Base-by-base conservation (phyloP, 1,284 basidiomycete species). In the Xerocomus amazonicus region DNA sequence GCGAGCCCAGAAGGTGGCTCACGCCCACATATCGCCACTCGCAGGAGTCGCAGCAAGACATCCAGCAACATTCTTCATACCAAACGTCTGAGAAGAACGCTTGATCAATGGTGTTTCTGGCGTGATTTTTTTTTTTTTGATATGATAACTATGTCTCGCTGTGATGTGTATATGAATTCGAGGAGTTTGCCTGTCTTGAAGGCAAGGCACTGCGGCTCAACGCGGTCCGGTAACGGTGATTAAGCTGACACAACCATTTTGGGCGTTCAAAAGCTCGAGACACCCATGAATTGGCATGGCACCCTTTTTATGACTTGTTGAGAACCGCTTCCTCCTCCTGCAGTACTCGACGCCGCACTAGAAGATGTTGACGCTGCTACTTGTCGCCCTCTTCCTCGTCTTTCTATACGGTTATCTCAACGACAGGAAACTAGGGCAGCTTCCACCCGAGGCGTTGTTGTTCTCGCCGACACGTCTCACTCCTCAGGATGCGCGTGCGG, bases 381-480 rank as follows among this genome's bases (percentile, higher is more conserved):
- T 41, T 29, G 39, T 28, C 8, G 3, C 29, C 9, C 27, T 41
- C 6, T 28, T 6, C 27, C 27, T 41, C 9, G 5, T 41, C 27
- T 29, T 60, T 49, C 45, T 80, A n/a, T 85, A 84, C 61, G 64
- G 77, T 19, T 61, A 67, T 35, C 52, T 68, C 44, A 83, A 84
- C 59, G 81, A 83, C 59, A 65, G 56, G 23, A 74, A 75, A 45
- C 65, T 85, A n/a, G 63, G 64, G 17, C 58, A 62, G 0, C 61
- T 78, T 34, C 79, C 82, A 14, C 59, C 67, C 0, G 72, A 72
- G 29, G 78, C 70, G 0, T 47, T 44, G 34, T 59, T 63, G 8
- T 72, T 78, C 54, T 77, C 80, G 0, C 76, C 80, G 0, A 54
- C 71, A 28, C 73, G 83, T 28, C 67, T 72, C 55, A 74, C 73